These are phyloP conservation scores for Rosa persica DNA, from an alignment of 306 rosid species.

Conservation along the genomic window DNA sequence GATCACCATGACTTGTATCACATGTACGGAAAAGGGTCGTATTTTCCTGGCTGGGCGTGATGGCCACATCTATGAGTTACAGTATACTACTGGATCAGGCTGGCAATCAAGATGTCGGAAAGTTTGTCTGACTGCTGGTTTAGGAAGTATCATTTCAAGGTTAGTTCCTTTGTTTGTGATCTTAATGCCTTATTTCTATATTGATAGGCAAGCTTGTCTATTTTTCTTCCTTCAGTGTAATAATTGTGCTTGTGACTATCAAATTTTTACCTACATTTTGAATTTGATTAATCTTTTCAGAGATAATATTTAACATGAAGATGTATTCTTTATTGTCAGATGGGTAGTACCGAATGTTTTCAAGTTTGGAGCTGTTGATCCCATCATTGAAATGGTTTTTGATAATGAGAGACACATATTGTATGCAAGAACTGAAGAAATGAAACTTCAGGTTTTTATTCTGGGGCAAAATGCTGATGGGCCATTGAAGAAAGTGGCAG, in stretches of 20 bases:
- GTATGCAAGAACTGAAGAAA: constrained; percentile 87
- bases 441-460: constrained; percentile 89
- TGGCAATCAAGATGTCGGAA: constrained; percentile 95
- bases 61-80: constrained; percentile 90
- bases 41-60: constrained; percentile 96
- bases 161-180: constrained; percentile 27
- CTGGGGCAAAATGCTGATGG: constrained; percentile 84
- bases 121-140: constrained; percentile 86
- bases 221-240: background rate
- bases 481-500: constrained; percentile 85
- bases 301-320: constrained; percentile 21
- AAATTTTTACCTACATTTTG: constrained; percentile 13
- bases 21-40: constrained; percentile 89
- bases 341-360: constrained; percentile 97
- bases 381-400: constrained; percentile 86
- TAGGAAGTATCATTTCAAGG: constrained; percentile 95
- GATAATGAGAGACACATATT: constrained; percentile 89
- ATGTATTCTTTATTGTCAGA: constrained; percentile 52
- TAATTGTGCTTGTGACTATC: background rate
- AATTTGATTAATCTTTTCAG: constrained; percentile 15
- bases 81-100: constrained; percentile 84
- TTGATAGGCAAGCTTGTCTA: background rate
- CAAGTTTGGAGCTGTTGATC: constrained; percentile 93
- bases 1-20: constrained; percentile 87
- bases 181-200: background rate